Base-by-base conservation (phyloP, 257 asterid genomes). In the Solanum rostratum region DNA sequence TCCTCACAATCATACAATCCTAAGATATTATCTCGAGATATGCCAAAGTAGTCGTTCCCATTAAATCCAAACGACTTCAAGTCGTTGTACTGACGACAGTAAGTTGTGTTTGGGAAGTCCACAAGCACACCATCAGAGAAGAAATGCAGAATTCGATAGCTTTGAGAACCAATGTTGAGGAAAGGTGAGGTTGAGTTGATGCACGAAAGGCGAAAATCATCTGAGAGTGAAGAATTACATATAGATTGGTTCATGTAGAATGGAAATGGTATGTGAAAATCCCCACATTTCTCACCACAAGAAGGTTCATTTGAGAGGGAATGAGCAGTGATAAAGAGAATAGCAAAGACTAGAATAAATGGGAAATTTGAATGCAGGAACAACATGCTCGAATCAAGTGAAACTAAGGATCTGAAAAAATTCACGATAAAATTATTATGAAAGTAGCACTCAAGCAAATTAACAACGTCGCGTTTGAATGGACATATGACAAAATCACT, bases 1-100 rank as follows among this genome's bases (percentile, higher is more conserved):
- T 93, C 97, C 74, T 93, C 93, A n/a, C 97, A 93, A 39, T 88
- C 97, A 69, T 93, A 92, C 84, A 93, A 85, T 46, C 88, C 93
- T 7, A 93, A 87, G 84, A 92, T 86, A 73, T 93, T 93, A 57
- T 93, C 92, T 27, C 85, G 49, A 45, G 97, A 89, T 87, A 93
- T 85, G 46, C 91, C 93, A 4, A 90, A 87, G 88, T 84, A 89
- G 15, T 82, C 81, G 20, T 88, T 85, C 16, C 88, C 91, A 18
- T 88, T 27, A 78, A 93, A 92, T 85, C 88, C 39, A 59, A 93
- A 93, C 6, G 94, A 89, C 37, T 81, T 86, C 22, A 92, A 70
- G 80, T 92, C 93, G 37, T 86, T 90, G 88, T 90, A 93, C 69
- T 83, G 92, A 76, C 90, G 93, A 70, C 97, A 93, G 2, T 50